Evolutionary conservation across 345 rosid species (phyloP).

Genomic region (Syzygium jambos): DNA sequence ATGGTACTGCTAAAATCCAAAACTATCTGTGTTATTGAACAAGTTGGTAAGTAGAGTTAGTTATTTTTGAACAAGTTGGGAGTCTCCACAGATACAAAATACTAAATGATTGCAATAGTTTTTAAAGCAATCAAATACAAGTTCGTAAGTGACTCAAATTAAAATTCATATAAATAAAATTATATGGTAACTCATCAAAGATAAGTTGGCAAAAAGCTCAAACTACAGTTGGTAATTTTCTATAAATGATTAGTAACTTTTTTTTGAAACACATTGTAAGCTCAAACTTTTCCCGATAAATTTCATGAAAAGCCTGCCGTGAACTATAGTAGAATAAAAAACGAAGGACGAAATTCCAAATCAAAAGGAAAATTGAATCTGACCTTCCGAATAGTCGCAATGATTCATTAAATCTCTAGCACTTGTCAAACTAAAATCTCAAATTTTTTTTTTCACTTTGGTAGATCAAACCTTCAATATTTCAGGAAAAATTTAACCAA

Average conservation of each 20-base stretch:
- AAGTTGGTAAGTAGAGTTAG: not conserved
- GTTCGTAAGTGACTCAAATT: not conserved
- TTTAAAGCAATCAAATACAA: not conserved
- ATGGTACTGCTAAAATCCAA: not conserved
- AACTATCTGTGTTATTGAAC: not conserved
- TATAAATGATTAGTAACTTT: not conserved
- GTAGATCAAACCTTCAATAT: too few relatives aligned
- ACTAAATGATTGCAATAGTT: not conserved
- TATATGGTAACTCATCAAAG: not conserved
- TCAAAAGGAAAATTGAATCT: not conserved
- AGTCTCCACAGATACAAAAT: too few relatives aligned
- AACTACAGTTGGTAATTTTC: not conserved
- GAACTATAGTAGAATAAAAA: not conserved
- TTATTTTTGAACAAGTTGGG: too few relatives aligned
- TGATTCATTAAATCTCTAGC: too few relatives aligned
- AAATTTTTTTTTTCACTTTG: too few relatives aligned
- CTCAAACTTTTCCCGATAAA: not conserved
- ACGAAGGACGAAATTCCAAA: too few relatives aligned
- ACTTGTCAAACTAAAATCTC: too few relatives aligned
- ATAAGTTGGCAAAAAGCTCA: not conserved
- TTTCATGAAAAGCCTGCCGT: not conserved
- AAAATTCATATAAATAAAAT: not conserved
- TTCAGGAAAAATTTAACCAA: not conserved
- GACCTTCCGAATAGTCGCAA: not conserved
- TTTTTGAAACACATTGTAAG: not conserved